Base-by-base conservation (phyloP, 2,329 filamentous ascomycete species). In the Phyllosticta ampelicida region DNA sequence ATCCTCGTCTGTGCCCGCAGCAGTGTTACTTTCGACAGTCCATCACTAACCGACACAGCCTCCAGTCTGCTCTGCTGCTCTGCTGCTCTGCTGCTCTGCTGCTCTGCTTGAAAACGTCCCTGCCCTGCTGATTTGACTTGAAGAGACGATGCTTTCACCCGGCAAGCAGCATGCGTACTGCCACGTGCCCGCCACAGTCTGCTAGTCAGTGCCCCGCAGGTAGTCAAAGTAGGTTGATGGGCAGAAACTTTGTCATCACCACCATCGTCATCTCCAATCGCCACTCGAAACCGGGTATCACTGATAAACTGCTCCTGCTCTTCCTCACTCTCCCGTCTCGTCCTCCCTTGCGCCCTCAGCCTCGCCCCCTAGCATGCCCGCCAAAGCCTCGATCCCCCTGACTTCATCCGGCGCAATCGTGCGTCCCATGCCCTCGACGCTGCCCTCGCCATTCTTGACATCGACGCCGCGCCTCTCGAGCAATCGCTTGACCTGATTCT, bases 381-480 rank as follows among this genome's bases (percentile, higher is more conserved):
- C 50, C 51, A 74, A 65, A 23, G 63, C 64, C 60, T 74, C 72
- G 51, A 74, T 63, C 3, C 68, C 71, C 58, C 66, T 64, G 44
- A 73, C 61, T 61, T 74, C 72, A 3, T 73, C 70, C 19, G 60
- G 59, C 16, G 64, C 65, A 20, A 71, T 61, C 51, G 62, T 65
- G 53, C 70, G 61, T 4, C 67, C 68, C 48, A 61, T 44, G 6
- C 62, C 55, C 18, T 63, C 60, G 16, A 62, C 65, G 69, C 70
- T 9, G 70, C 71, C 54, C 67, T 56, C 54, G 23, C 57, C 59
- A 16, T 10, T 55, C 57, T 49, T 65, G 2, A 70, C 69, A 61
- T 89, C 86, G 59, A 91, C 73, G 0, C 87, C 87, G 51, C 84
- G 77, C 51, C 83, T 79, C 74, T 95, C 89, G 48, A 96, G 75